Evolutionary conservation across 352 stramenopile genomes (phyloP).

Genomic region (Globisporangium nagaii): DNA sequence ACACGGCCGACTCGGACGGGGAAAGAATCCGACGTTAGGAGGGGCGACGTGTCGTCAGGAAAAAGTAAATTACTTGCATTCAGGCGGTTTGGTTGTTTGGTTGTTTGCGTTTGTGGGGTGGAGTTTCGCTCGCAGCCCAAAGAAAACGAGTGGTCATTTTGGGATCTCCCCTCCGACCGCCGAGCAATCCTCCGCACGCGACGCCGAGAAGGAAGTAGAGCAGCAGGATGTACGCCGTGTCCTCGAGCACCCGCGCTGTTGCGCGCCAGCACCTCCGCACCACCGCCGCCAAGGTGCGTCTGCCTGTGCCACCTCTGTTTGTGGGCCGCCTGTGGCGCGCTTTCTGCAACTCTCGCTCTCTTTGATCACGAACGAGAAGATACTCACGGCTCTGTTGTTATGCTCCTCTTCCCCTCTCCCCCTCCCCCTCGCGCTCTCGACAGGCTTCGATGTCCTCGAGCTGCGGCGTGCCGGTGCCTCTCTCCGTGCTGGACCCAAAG

Average conservation of each 20-base stretch:
- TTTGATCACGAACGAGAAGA: not conserved
- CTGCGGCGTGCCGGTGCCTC: constrained; percentile 67
- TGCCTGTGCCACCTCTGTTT: not conserved
- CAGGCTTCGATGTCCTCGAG: constrained; percentile 69
- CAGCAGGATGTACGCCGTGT: constrained; percentile 52
- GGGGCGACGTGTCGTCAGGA: constrained; percentile 16
- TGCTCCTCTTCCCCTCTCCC: not conserved
- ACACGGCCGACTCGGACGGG: not conserved
- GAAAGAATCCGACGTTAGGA: constrained; percentile 10
- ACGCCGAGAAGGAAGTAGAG: constrained; percentile 19
- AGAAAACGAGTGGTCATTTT: constrained; percentile 68
- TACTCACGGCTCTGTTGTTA: constrained; percentile 8
- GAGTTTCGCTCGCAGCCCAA: too few species aligned
- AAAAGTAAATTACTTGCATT: constrained; percentile 12
- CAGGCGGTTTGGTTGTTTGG: not conserved
- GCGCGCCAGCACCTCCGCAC: constrained; percentile 69
- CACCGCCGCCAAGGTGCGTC: constrained; percentile 49
- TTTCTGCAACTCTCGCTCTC: not conserved
- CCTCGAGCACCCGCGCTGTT: constrained; percentile 39
- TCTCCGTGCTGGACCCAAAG: constrained; percentile 88
- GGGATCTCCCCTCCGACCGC: constrained; percentile 59
- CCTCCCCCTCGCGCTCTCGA: too few species aligned
- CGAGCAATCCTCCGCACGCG: constrained; percentile 6
- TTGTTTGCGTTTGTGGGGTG: not conserved
- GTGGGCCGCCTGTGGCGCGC: not conserved